These are phyloP conservation scores for Pleurotus djamor DNA, from an alignment of 768 basidiomycete genomes.

Conservation along the genomic window DNA sequence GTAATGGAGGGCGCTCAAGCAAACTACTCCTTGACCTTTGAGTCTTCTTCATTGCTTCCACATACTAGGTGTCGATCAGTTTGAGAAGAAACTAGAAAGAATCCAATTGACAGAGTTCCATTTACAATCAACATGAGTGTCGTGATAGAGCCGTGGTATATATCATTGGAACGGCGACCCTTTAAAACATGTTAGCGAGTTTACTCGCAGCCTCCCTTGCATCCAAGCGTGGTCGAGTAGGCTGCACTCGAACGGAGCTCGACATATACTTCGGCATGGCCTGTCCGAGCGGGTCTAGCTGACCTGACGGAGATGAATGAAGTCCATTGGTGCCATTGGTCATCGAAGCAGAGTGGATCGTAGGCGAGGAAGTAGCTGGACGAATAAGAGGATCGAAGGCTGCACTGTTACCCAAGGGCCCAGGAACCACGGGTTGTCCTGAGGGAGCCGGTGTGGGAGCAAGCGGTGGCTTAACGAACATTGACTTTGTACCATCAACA, in stretches of 20 bases:
- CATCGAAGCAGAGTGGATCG: slow-evolving; percentile 8
- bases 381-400: slow-evolving; percentile 13
- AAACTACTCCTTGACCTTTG: no score
- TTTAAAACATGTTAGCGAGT: slow-evolving; percentile 83
- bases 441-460: slow-evolving; percentile 15
- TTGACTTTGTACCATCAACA: slow-evolving; percentile 76
- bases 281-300: slow-evolving; percentile 65
- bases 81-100: slow-evolving; percentile 1
- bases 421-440: slow-evolving; percentile 25
- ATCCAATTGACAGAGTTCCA: neutral
- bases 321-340: slow-evolving; percentile 16
- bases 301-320: slow-evolving; percentile 24
- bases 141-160: neutral
- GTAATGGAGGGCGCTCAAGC: no score
- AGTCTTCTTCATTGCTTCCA: neutral
- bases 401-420: slow-evolving; percentile 13
- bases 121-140: neutral
- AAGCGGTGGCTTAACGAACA: slow-evolving; percentile 60
- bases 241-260: slow-evolving; percentile 69
- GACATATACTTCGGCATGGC: slow-evolving; percentile 65
- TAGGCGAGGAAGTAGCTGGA: slow-evolving; percentile 11
- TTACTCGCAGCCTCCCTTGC: slow-evolving; percentile 87
- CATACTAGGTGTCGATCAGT: slow-evolving; percentile 19
- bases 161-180: neutral
- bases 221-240: slow-evolving; percentile 74